A percentile compares a stretch with the other conserved stretches of the same genome.
These are phyloP conservation scores for Ichthyophthirius multifiliis DNA, from an alignment of 169 alveolate genomes.

Conservation along the genomic window DNA sequence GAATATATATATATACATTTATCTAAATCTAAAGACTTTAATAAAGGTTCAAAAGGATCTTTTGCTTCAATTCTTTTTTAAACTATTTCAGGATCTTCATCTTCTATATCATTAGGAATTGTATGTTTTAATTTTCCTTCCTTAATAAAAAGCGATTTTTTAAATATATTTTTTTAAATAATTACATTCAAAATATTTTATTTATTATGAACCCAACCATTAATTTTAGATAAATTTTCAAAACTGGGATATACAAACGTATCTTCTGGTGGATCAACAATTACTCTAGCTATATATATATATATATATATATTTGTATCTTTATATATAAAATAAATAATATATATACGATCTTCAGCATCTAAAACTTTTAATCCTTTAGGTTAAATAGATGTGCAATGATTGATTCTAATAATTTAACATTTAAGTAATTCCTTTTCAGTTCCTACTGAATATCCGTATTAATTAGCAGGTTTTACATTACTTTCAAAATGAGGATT, in stretches of 20 bases:
- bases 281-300: no score
- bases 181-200: constrained; percentile 16
- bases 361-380: constrained; percentile 34
- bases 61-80: constrained; percentile 21
- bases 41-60: constrained; percentile 35
- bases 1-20: neutral
- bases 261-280: neutral
- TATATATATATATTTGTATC: neutral
- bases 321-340: neutral
- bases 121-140: constrained; percentile 25
- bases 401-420: constrained; percentile 69
- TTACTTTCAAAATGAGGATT: constrained; percentile 80
- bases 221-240: neutral
- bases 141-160: neutral
- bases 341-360: constrained; percentile 54
- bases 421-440: constrained; percentile 53
- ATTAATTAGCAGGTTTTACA: neutral
- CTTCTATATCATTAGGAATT: constrained; percentile 15
- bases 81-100: constrained; percentile 22
- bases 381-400: constrained; percentile 65
- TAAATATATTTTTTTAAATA: neutral
- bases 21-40: constrained; percentile 25
- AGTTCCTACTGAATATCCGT: neutral
- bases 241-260: constrained; percentile 29
- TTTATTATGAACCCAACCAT: constrained; percentile 33